Conservation (phyloP, 345 rosid genomes). For the Citrus hindsii region DNA sequence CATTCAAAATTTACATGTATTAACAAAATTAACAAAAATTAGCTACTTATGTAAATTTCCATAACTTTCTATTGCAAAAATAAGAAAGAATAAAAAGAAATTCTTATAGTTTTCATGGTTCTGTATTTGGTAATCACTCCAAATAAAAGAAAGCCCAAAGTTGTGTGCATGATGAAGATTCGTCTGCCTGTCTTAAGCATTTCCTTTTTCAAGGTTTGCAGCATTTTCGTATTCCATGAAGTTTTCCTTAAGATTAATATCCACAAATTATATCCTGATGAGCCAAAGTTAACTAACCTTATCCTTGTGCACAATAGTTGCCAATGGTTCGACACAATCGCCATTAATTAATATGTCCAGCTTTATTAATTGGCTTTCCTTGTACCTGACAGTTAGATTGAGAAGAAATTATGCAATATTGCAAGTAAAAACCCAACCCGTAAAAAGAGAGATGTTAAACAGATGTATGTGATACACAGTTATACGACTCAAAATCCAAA, state of each 20-base stretch:
- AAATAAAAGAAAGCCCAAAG: not conserved
- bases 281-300: constrained; percentile 45
- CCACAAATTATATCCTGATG: not conserved
- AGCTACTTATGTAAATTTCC: not conserved
- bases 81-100: not conserved
- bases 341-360: constrained; percentile 91
- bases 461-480: not conserved
- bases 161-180: not conserved
- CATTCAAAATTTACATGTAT: not conserved
- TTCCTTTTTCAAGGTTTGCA: not conserved
- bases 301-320: constrained; percentile 92
- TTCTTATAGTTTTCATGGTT: not conserved
- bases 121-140: not conserved
- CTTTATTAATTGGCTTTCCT: constrained; percentile 75
- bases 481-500: not conserved
- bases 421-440: not conserved
- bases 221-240: not conserved
- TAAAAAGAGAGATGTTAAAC: not conserved
- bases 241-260: not conserved
- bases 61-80: not conserved
- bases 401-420: constrained; percentile 11
- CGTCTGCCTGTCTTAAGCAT: not conserved
- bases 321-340: constrained; percentile 81
- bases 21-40: not conserved
- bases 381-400: constrained; percentile 51